Base-by-base conservation (phyloP, 2,329 filamentous ascomycete species). In the Talaromyces amestolkiae region DNA sequence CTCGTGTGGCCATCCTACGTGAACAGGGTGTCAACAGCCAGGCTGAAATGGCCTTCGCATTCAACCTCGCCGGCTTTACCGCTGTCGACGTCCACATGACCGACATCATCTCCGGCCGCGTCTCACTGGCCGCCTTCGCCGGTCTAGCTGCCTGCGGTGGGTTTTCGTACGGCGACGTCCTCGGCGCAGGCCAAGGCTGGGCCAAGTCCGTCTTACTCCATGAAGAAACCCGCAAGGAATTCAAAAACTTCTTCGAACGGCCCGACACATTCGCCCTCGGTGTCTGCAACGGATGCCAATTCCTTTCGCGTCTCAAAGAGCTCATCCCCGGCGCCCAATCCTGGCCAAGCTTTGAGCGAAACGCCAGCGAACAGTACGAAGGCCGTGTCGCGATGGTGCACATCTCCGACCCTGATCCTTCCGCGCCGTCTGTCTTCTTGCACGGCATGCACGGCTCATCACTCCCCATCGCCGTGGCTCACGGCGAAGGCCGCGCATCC, bases 221-320 rank as follows among this genome's bases (percentile, higher is more conserved):
- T 79, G 86, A 85, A 27, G 81, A 89, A 65, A 89, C 89, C 49
- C 87, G 93, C 49, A 83, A 85, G 65, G 91, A 94, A 71, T 97
- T 98, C 80, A 83, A 90, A 72, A 79, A 82, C 58, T 98, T 97
- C 85, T 98, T 98, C 81, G 85, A 88, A 70, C 87, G 95, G 35
- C 86, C 89, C 4, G 92, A 97, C 75, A 98, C 95, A 0, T 98
- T 99, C 78, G 85, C 92, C 0, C 85, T 99, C 0, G 95, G 95
- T 71, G 92, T 98, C 39, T 98, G 95, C 85, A 99, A 99, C 76
- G 95, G 95, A 60, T 98, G 95, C 76, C 95, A 99, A 79, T 96
- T 98, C 87, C 83, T 98, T 47, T 91, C 90, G 6, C 88, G 92
- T 60, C 82, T 96, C 47, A 92, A 92, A 74, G 87, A 90, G 66